Evolutionary conservation across 306 rosid genomes (phyloP), one percentile per base, ranked within the genome.

Genomic region (Phaseolus lunatus): DNA sequence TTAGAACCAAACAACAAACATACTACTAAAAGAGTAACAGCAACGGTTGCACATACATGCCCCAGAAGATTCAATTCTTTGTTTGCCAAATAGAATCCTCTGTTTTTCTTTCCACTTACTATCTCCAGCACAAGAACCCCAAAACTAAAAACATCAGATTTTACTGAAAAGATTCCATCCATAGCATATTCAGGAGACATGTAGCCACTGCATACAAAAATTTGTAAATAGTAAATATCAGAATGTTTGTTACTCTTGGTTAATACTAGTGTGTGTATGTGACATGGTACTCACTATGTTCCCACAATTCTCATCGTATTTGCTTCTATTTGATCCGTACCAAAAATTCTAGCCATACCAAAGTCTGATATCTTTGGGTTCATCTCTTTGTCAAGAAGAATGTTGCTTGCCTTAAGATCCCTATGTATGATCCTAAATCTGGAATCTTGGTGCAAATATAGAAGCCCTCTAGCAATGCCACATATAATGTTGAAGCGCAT

Each of bases 161-260:
- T 90, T 52, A 84, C 73, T 5, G 97, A 92, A 81, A 90, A 92
- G 29, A 73, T 83, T 6, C 95, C 95, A 4, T 91, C 97, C 94
- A 91, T 89, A 24, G 94, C 97, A 70, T 89, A 91, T 71, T 89
- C 97, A 0, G 94, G 97, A 1, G 97, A 85, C 97, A 91, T 91
- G 41, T 91, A 91, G 0, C 94, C 97, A 70, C 97, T 91, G 80
- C 80, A 80, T 14, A 61, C 44, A n/a, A 57, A 63, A 8, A n/a
- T 16, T 56, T 41, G 22, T 68, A 49, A 50, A 63, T 29, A 26
- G 41, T 59, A 9, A 53, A 18, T 19, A 12, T 48, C 33, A 56
- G 0, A 9, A 67, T 9, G 50, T 81, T 58, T 7, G 29, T 56
- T 5, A 9, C 0, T 54, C 4, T 52, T 43, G 49, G 5, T 29